Conservation (phyloP, 2,329 filamentous ascomycete species). For the Hirsutella thompsonii region DNA sequence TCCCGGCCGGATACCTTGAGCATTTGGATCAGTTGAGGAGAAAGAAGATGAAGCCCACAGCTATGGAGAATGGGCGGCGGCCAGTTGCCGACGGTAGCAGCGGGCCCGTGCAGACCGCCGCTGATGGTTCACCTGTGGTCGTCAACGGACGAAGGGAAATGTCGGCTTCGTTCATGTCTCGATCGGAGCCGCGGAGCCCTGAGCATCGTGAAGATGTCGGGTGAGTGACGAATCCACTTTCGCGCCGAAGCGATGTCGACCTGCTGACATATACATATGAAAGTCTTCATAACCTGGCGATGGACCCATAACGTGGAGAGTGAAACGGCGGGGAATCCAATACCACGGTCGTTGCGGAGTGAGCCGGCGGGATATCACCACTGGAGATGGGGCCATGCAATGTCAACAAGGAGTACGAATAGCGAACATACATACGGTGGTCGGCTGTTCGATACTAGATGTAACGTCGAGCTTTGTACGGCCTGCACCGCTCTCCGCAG, state of each 20-base stretch:
- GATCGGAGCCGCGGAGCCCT: not conserved
- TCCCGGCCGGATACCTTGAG: conserved; percentile 70
- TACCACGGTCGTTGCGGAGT: no score
- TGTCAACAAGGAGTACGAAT: no score
- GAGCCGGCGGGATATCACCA: no score
- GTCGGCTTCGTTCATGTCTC: not conserved
- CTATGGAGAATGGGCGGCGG: not conserved
- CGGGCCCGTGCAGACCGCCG: not conserved
- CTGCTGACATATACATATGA: not conserved
- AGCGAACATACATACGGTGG: no score
- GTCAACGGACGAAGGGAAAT: not conserved
- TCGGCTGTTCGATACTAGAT: no score
- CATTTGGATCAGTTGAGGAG: conserved; percentile 62
- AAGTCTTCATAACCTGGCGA: conserved; percentile 2
- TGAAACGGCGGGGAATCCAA: no score
- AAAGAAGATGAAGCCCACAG: conserved; percentile 30
- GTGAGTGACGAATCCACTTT: not conserved
- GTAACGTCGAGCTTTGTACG: no score
- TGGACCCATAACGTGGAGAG: not conserved
- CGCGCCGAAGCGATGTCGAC: no score
- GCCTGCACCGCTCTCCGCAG: no score
- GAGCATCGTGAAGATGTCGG: conserved; percentile 1
- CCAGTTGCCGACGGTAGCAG: not conserved
- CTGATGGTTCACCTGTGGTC: not conserved
- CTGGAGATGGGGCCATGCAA: no score